Conservation (phyloP, 441 rosid genomes). For the Adansonia gregorii region DNA sequence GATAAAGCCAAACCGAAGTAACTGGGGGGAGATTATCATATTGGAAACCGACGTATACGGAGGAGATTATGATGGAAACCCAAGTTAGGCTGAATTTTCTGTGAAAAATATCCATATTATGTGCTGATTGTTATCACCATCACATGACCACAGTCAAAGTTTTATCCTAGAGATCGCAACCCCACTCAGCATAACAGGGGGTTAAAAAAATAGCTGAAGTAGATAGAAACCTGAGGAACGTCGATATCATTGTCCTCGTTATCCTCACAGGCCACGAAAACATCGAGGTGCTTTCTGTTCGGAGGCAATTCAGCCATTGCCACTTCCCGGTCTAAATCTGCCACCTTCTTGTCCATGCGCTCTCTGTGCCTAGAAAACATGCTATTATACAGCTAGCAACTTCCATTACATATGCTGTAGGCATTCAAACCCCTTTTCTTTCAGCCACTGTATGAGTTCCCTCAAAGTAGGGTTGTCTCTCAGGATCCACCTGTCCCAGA, state of each 20-base stretch:
- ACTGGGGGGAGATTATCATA: background rate
- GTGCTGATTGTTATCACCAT: constrained; percentile 10
- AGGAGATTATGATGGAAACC: too few relatives aligned
- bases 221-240: constrained; percentile 82
- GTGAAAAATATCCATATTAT: background rate
- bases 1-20: background rate
- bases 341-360: constrained; percentile 76
- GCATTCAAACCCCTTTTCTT: constrained; percentile 71
- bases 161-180: constrained; percentile 28
- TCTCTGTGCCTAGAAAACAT: constrained; percentile 82
- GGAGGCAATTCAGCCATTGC: constrained; percentile 82
- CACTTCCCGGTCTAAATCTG: constrained; percentile 78
- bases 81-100: background rate
- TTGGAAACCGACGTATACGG: background rate
- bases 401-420: constrained; percentile 90
- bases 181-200: background rate
- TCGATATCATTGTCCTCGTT: constrained; percentile 78
- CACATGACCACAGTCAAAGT: background rate
- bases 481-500: constrained; percentile 94
- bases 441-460: constrained; percentile 77
- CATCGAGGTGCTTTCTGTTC: constrained; percentile 73
- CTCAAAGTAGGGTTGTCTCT: constrained; percentile 69
- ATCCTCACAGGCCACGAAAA: constrained; percentile 92
- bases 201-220: constrained; percentile 46
- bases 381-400: constrained; percentile 76